Evolutionary conservation across 169 alveolate species (phyloP).

Genomic region (Cytauxzoon felis): DNA sequence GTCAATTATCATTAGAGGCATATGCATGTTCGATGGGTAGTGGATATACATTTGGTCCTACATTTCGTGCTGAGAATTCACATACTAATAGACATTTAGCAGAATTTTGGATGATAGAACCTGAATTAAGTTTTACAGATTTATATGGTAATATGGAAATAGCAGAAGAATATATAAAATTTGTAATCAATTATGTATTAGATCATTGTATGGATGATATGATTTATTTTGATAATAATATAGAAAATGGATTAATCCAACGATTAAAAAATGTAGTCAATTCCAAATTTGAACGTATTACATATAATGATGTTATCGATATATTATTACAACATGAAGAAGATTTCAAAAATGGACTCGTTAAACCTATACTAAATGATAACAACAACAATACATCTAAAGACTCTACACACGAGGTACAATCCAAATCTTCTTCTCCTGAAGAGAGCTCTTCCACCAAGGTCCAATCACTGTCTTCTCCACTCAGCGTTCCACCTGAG

Average conservation of each 20-base stretch:
- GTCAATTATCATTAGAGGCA: slow-evolving; percentile 93
- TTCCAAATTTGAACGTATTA: slow-evolving; percentile 90
- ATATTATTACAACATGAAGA: slow-evolving; percentile 74
- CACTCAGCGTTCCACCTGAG: too few species aligned
- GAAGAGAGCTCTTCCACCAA: too few species aligned
- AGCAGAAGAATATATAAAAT: slow-evolving; percentile 95
- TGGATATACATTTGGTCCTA: slow-evolving; percentile 98
- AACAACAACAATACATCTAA: too few species aligned
- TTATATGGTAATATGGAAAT: slow-evolving; percentile 90
- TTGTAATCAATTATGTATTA: slow-evolving; percentile 86
- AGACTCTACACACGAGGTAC: too few species aligned
- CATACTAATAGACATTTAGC: slow-evolving; percentile 96
- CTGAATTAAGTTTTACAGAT: slow-evolving; percentile 95
- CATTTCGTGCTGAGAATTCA: slow-evolving; percentile 98
- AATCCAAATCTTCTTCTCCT: too few species aligned
- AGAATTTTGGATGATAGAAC: slow-evolving; percentile 99
- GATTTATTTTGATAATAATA: slow-evolving; percentile 79
- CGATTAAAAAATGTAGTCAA: slow-evolving; percentile 81
- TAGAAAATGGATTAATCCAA: slow-evolving; percentile 86
- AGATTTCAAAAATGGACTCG: slow-evolving; percentile 43
- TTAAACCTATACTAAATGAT: too few species aligned
- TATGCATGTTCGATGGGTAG: slow-evolving; percentile 92
- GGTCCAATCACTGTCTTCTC: too few species aligned
- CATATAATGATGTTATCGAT: slow-evolving; percentile 95
- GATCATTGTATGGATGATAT: slow-evolving; percentile 90